Evolutionary conservation across 176 grass and related monocot species (phyloP), one percentile per base, ranked within the genome.

Genomic region (Microstegium vimineum): DNA sequence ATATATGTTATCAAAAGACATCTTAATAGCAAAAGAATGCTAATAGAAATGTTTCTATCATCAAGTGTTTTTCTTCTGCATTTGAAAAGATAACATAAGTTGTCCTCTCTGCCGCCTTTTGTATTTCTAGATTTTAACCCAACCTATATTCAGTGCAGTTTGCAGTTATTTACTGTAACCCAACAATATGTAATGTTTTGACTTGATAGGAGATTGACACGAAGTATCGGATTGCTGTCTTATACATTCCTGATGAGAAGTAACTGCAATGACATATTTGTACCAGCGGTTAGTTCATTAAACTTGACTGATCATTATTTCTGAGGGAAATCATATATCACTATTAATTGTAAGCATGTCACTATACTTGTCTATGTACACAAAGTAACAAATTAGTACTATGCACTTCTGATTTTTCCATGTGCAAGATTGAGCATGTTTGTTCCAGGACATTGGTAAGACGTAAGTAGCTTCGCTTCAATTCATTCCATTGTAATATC

Each of bases 141-240:
- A 65, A 67, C 27, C 36, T 34, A 41, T 65, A 40, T 47, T 81
- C 47, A 83, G 11, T 36, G 63, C 51, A 46, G 74, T 75, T 38
- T 64, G 43, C 27, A 62, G 22, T 77, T 81, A 43, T 84, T 16
- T 78, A 60, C 79, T 16, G 33, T 20, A 22, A 66, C 22, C 2
- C 64, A 66, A 73, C 5, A 23, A 23, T 46, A 7, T 36, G 16
- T 60, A 73, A 57, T 78, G 34, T 32, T 83, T 79, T 84, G 60
- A 46, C 79, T 88, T 84, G 68, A 38, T 86, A 97, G 90, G 35
- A 76, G 68, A 82, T 69, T 87, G 16, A 91, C 88, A 84, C 86
- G 77, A 82, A 97, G 90, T 79, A 78, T 97, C 51, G 94, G 90
- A 26, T 75, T 97, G 45, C 84, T 97, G 75, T 97, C 90, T 62